phyloP scores from a whole-genome alignment of 345 rosid genomes.

The Melaleuca quinquenervia region DNA sequence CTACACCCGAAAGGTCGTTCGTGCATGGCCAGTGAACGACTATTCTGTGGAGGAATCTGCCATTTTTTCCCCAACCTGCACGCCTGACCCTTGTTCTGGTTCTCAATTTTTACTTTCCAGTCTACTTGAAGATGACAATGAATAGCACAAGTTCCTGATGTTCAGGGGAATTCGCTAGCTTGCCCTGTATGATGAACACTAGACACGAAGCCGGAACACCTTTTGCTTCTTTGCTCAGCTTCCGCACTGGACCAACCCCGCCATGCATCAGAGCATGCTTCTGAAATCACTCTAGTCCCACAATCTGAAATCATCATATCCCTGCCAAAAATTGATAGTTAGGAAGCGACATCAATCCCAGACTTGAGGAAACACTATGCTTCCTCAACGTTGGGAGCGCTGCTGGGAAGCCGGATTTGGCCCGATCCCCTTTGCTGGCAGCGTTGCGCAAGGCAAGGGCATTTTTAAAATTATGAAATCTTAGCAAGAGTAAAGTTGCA shows the following conservation, averaged over 20 bases:
- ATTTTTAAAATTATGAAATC: too few species aligned
- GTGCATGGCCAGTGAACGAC: neutral
- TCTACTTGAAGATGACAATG: neutral
- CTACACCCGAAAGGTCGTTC: neutral
- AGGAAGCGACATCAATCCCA: neutral
- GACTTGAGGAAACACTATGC: neutral
- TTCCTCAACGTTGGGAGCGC: neutral
- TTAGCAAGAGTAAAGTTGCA: too few species aligned
- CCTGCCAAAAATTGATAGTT: neutral
- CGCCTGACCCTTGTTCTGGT: neutral
- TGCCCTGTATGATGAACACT: neutral
- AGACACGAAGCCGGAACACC: neutral
- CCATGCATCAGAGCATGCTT: neutral
- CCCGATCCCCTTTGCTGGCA: too few species aligned
- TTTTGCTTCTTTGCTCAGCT: neutral
- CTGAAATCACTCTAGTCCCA: neutral
- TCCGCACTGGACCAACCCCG: neutral
- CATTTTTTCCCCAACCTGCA: neutral
- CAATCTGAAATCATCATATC: neutral
- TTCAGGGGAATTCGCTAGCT: neutral
- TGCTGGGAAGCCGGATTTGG: too few species aligned
- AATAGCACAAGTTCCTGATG: neutral
- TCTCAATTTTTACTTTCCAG: neutral
- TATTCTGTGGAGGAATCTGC: neutral
- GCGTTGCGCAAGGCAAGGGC: too few species aligned